Base-by-base conservation (phyloP, 306 rosid species). In the Castanopsis chinensis region DNA sequence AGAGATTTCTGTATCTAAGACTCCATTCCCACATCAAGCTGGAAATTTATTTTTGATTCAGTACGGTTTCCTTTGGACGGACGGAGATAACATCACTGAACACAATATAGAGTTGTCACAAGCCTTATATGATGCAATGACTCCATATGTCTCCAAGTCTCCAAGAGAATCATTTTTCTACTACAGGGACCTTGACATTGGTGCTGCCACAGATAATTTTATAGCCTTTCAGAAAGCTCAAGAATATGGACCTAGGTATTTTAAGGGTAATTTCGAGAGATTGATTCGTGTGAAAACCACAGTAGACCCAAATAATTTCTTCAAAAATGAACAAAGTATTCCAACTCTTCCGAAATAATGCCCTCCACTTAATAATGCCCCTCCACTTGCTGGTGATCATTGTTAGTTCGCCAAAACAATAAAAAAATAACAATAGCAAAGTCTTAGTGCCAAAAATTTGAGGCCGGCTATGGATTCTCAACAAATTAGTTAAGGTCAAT, bases 171-270 rank as follows among this genome's bases (percentile, higher is more conserved):
- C 93, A 1, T 84, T 83, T 61, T 59, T 77, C 15, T 86, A 83
- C 77, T 90, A 91, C 53, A 83, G 90, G 58, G 97, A 93, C 52
- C 80, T 91, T 20, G 98, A 91, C 6, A 37, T 91, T 5, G 98
- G 98, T 3, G 64, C 64, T 13, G 12, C 10, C 10, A 20, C 64
- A 20, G 4, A 20, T 20, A 58, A 58, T 21, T 4, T 0, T 10
- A 58, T 32, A 15, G 23, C 11, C 2, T 25, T 58, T 58, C 74
- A 85, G 27, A 55, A 88, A 75, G 97, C 90, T 0, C 76, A 78
- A 21, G 72, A 69, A 61, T 92, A 85, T 71, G 92, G 94, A 5
- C 57, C 75, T 0, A 55, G 82, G 51, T 90, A 90, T 52, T 92
- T 88, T 75, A 51, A 61, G 56, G 86, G 81, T 13, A 92, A 92